These are phyloP conservation scores for Ogataea populi-albae DNA, from an alignment of 805 yeast species.

Conservation along the genomic window DNA sequence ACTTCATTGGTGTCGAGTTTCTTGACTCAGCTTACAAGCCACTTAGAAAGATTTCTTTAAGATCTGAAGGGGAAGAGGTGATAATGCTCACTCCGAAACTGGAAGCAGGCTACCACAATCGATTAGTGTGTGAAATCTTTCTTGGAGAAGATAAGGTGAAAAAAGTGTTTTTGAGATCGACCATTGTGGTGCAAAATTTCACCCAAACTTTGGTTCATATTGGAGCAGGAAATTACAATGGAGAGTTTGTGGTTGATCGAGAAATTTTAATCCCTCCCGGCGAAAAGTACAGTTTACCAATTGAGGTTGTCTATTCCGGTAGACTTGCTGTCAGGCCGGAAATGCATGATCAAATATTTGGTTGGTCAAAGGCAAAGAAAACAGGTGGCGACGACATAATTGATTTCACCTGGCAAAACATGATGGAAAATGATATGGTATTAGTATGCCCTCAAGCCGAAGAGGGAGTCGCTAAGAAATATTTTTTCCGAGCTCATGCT, in stretches of 20 bases:
- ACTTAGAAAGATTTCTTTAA: constrained; percentile 58
- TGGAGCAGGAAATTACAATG: constrained; percentile 35
- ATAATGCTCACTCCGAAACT: constrained; percentile 63
- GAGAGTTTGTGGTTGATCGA: constrained; percentile 29
- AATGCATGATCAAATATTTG: constrained; percentile 46
- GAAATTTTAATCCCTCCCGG: constrained; percentile 52
- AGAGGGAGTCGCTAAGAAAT: constrained; percentile 32
- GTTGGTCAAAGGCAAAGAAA: constrained; percentile 60
- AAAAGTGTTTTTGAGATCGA: constrained; percentile 71
- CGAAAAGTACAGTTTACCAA: constrained; percentile 64
- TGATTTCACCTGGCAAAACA: constrained; percentile 59
- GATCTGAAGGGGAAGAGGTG: constrained; percentile 80
- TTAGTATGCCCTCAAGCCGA: constrained; percentile 55
- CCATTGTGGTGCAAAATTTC: constrained; percentile 65
- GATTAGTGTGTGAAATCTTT: constrained; percentile 69
- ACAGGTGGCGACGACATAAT: constrained; percentile 15
- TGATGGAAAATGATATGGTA: constrained; percentile 48
- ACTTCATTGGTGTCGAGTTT: constrained; percentile 61
- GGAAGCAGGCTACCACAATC: constrained; percentile 50
- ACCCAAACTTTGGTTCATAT: constrained; percentile 55
- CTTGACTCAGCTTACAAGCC: constrained; percentile 53
- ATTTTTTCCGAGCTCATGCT: constrained; percentile 72
- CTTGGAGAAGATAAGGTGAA: constrained; percentile 78
- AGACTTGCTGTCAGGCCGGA: constrained; percentile 61
- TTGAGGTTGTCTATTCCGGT: constrained; percentile 60